Conservation (phyloP, 495 filamentous ascomycete genomes). For the Hypoxylon subgilvum region DNA sequence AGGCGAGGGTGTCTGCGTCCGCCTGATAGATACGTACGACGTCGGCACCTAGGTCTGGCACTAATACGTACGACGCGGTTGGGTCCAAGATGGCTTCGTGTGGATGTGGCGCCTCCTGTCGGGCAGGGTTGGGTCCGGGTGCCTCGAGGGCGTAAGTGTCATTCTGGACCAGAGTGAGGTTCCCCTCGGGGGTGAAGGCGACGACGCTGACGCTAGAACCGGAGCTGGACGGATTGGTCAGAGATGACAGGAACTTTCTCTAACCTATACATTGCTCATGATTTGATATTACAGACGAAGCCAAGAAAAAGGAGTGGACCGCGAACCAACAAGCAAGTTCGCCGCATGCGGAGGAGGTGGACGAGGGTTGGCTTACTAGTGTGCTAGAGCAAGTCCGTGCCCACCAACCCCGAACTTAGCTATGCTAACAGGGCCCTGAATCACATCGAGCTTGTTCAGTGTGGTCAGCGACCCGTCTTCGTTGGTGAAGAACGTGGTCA, state of each 20-base stretch:
- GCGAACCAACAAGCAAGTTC: slow-evolving; percentile 23
- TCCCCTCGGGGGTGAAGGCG: slow-evolving; percentile 26
- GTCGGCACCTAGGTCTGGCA: slow-evolving; percentile 76
- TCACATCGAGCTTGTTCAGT: slow-evolving; percentile 42
- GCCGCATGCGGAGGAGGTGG: slow-evolving; percentile 19
- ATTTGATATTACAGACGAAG: slow-evolving; percentile 25
- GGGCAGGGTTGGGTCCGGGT: slow-evolving; percentile 56
- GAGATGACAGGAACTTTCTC: slow-evolving; percentile 14
- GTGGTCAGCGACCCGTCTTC: slow-evolving; percentile 44
- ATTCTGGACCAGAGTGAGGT: slow-evolving; percentile 51
- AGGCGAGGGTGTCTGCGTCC: slow-evolving; percentile 45
- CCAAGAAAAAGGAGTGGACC: slow-evolving; percentile 30
- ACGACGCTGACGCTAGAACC: slow-evolving; percentile 42
- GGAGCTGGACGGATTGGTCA: slow-evolving; percentile 35
- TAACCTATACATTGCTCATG: slow-evolving; percentile 11
- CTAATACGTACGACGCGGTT: slow-evolving; percentile 65
- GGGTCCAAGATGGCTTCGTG: slow-evolving; percentile 76
- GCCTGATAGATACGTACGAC: slow-evolving; percentile 68
- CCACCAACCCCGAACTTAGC: slow-evolving; percentile 51
- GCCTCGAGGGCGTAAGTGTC: slow-evolving; percentile 58
- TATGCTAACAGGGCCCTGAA: slow-evolving; percentile 53
- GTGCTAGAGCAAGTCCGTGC: slow-evolving; percentile 51
- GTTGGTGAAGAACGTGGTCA: slow-evolving; percentile 49
- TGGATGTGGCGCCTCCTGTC: slow-evolving; percentile 72
- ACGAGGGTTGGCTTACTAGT: slow-evolving; percentile 53